Base-by-base conservation (phyloP, 2,329 filamentous ascomycete species). In the Pseudogymnoascus sp. region DNA sequence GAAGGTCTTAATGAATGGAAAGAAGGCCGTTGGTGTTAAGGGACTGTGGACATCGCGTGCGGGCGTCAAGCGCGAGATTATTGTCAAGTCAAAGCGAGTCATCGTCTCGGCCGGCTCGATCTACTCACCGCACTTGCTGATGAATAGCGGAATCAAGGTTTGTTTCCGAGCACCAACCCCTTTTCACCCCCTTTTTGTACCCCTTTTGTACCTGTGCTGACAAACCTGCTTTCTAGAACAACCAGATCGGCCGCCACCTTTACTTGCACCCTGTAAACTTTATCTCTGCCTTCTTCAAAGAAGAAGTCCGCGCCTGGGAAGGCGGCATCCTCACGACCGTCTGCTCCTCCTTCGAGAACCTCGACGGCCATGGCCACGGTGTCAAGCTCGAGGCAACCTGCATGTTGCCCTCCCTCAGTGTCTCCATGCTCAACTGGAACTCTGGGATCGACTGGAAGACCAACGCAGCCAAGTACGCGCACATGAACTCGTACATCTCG, bases 281-380 rank as follows among this genome's bases (percentile, higher is more conserved):
- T 7, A 67, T 84, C 5, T 71, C 72, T 3, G 88, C 81, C 2
- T 77, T 85, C n/a, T 91, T 86, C 71, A 77, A 86, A 30, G 79
- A 90, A 61, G 84, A 88, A 34, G 79, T 85, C 18, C 80, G 78
- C n/a, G 84, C 84, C 0, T 89, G 86, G 85, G 84, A 86, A 71
- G 78, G 77, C 13, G 81, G 84, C 1, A 92, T 92, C 66, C 82
- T 96, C 61, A 96, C 92, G 0, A 82, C 83, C 3, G 85, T 92
- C 15, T 86, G 89, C 64, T 82, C 79, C 41, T 84, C 88, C 59
- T 90, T 92, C 66, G 88, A 95, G 64, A 87, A 96, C 66, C 77
- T 92, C 0, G 90, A 96, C 70, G 82, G 82, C 5, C 78, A 84
- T 39, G 90, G 90, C 61, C 90, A 96, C 67, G 92, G 92, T 37